These are phyloP conservation scores for Coelastrella sp. DNA, from an alignment of 139 green algal species.

Conservation along the genomic window DNA sequence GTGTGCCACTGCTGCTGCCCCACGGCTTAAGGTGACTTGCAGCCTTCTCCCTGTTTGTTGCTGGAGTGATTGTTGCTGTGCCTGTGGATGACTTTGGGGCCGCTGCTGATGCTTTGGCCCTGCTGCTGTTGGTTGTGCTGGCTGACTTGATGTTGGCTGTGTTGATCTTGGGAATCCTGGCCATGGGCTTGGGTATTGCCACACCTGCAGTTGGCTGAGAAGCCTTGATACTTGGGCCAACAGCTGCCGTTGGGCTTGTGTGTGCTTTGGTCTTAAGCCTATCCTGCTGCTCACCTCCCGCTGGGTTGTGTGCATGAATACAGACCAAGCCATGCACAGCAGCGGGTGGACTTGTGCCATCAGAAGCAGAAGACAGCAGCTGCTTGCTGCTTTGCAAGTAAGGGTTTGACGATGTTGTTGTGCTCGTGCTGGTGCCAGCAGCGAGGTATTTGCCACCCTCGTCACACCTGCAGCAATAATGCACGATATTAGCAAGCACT, in stretches of 20 bases:
- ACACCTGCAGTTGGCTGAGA: neutral
- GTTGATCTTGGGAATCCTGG: neutral
- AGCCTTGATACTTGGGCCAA: neutral
- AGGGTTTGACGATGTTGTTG: neutral
- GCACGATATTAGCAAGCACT: too few species aligned
- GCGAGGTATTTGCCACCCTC: neutral
- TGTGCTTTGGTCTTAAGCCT: neutral
- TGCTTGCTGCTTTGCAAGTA: neutral
- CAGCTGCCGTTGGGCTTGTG: neutral
- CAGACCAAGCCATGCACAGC: neutral
- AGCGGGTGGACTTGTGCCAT: neutral
- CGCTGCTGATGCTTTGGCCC: neutral
- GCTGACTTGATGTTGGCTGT: neutral
- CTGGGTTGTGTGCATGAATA: neutral
- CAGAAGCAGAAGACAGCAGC: neutral
- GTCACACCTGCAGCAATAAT: neutral
- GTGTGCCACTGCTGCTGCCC: neutral
- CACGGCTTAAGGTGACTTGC: neutral
- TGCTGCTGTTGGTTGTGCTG: conserved; percentile 13
- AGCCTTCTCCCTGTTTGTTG: neutral
- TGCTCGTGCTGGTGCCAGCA: neutral
- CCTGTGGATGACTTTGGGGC: neutral
- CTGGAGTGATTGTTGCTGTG: neutral
- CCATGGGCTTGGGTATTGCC: neutral
- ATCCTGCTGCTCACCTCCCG: neutral